A percentile compares a stretch with the other conserved stretches of the same genome.
Conservation (phyloP, 2,329 filamentous ascomycete genomes). For the Fusarium clavum region DNA sequence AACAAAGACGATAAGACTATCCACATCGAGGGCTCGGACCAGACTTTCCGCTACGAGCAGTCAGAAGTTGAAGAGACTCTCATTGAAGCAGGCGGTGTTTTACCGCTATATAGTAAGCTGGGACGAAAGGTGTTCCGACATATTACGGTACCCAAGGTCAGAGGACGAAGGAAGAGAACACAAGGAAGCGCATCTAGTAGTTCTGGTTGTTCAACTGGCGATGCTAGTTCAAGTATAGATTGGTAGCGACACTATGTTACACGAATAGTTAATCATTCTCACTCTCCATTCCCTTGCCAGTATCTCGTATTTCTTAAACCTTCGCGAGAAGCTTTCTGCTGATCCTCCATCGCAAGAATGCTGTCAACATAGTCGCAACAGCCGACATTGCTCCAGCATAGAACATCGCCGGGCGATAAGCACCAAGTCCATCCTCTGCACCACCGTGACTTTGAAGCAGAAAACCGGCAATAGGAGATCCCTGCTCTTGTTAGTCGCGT, state of each 20-base stretch:
- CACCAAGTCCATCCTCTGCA: conserved; percentile 59
- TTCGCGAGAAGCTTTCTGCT: conserved; percentile 14
- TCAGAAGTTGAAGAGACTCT: not conserved
- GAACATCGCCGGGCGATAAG: conserved; percentile 71
- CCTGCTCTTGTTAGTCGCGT: conserved; percentile 48
- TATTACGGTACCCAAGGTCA: conserved; percentile 14
- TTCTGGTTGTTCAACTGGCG: not conserved
- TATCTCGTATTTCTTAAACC: not conserved
- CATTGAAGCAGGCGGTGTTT: not conserved
- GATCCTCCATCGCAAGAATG: conserved; percentile 18
- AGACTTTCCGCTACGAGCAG: not conserved
- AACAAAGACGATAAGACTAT: not conserved
- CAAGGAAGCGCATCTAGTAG: not conserved
- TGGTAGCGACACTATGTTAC: not conserved
- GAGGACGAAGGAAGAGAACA: not conserved
- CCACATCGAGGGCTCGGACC: not conserved
- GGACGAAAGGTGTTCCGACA: not conserved
- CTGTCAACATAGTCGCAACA: conserved; percentile 16
- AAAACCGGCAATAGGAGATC: conserved; percentile 70
- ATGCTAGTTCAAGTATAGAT: not conserved
- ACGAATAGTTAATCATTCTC: not conserved
- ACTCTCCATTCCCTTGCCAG: not conserved
- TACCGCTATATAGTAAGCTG: not conserved
- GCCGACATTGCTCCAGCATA: conserved; percentile 60
- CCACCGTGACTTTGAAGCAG: conserved; percentile 67